phyloP scores from a whole-genome alignment of 768 basidiomycete genomes.

The Tulasnella sp. region DNA sequence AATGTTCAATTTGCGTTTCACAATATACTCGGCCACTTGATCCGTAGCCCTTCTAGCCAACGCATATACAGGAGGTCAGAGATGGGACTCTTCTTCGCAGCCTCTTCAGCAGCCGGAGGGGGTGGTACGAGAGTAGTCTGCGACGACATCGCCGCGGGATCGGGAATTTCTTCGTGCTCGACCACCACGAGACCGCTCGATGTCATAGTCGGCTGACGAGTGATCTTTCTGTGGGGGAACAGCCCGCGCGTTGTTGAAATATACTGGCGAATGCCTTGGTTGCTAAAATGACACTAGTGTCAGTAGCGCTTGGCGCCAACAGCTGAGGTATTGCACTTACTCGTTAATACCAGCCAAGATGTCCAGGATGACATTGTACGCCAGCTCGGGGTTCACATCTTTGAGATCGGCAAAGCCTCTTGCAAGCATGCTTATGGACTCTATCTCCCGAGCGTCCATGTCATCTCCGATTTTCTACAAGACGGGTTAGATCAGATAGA shows the following conservation, averaged over 20 bases:
- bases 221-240: conserved; percentile 71
- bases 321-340: conserved; percentile 39
- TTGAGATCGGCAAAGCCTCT: conserved; percentile 82
- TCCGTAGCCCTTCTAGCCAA: conserved; percentile 83
- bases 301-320: conserved; percentile 4
- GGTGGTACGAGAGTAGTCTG: conserved; percentile 15
- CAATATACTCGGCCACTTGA: conserved; percentile 61
- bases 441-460: conserved; percentile 79
- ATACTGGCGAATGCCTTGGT: conserved; percentile 63
- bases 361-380: conserved; percentile 80
- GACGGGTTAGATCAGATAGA: not conserved
- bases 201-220: conserved; percentile 76
- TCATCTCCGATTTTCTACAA: conserved; percentile 30
- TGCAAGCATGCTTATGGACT: conserved; percentile 78
- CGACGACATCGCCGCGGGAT: not conserved
- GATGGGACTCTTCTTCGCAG: conserved; percentile 45
- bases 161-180: conserved; percentile 53
- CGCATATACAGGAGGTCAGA: conserved; percentile 94
- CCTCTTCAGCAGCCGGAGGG: conserved; percentile 23
- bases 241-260: conserved; percentile 67
- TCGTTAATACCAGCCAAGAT: conserved; percentile 84
- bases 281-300: conserved; percentile 35
- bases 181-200: conserved; percentile 71
- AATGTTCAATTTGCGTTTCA: too few relatives aligned
- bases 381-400: conserved; percentile 68